Evolutionary conservation across 169 alveolate species (phyloP).

Genomic region (Babesia caballi): DNA sequence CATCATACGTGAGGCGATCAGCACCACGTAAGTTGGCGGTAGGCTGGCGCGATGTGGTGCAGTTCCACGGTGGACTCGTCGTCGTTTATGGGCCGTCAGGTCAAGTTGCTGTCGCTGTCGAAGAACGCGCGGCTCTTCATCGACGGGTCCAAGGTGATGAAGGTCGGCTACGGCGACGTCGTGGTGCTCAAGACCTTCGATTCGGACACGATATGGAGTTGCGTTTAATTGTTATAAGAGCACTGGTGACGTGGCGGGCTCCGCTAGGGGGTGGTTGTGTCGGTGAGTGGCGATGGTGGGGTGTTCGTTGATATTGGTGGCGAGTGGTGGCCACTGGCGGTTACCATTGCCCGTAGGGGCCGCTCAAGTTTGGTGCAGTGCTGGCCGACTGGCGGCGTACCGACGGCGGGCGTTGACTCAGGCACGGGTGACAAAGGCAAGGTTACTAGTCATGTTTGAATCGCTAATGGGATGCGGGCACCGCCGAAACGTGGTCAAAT

Average conservation of each 20-base stretch:
- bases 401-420: too few relatives aligned
- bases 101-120: conserved; percentile 55
- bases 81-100: conserved; percentile 38
- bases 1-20: conserved; percentile 71
- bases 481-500: neutral
- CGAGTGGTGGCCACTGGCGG: too few relatives aligned
- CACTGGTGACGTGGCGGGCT: neutral
- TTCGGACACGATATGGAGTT: conserved; percentile 55
- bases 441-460: too few relatives aligned
- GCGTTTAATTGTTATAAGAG: conserved; percentile 8
- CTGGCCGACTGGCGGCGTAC: too few relatives aligned
- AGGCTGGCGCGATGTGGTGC: neutral
- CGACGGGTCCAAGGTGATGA: conserved; percentile 56
- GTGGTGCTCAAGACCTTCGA: conserved; percentile 58
- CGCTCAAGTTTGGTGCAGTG: too few relatives aligned
- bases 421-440: too few relatives aligned
- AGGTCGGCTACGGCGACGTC: conserved; percentile 60
- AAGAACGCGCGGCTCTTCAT: conserved; percentile 45
- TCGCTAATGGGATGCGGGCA: too few relatives aligned
- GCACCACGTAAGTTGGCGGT: conserved; percentile 44
- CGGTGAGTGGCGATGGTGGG: too few relatives aligned
- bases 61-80: conserved; percentile 39
- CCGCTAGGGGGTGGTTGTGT: too few relatives aligned
- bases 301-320: too few relatives aligned
- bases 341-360: too few relatives aligned